Evolutionary conservation across 1,139 yeast species (phyloP), one percentile per base, ranked within the genome.

Genomic region (Sugiyamaella paludigena): DNA sequence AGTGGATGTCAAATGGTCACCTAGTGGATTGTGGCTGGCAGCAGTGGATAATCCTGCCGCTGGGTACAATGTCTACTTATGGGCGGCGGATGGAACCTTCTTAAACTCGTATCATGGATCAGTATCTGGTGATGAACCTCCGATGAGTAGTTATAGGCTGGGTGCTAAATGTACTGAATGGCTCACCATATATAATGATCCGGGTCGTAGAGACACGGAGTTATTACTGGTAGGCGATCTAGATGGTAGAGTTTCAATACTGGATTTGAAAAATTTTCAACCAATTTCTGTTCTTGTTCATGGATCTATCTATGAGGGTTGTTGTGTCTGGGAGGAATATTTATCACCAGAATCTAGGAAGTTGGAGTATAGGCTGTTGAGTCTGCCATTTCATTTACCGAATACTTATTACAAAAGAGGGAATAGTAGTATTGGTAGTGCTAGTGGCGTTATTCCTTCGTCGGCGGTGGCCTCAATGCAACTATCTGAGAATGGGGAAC

Each of bases 21-120:
- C 54, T 8, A 53, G 56, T 34, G 62, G 61, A 2, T 39, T 51
- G 16, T 59, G 52, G 42, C 48, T 61, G n/a, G 65, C 65, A 3
- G 57, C 58, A 7, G 45, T 55, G 4, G 67, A 63, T 30, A 55
- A 52, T 15, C 59, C 62, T 9, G 58, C 54, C 4, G 43, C 55
- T 16, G 66, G 66, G 6, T 59, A 57, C 44, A 49, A 54, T 9
- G 63, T 60, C 9, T 47, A 49, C 15, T 32, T 62, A 7, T 61
- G 57, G 54, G 49, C 55, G 0, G 47, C 51, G 2, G 57, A 51
- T 16, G 62, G 63, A 1, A 48, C 55, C 8, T 49, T 47, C 7
- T 32, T 58, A 1, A 47, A 53, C 27, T 47, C 46, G 7, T 57
- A 57, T 36, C 31, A 49, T 28, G 60, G 60, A 7, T 55, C 54